Conservation (phyloP, 352 stramenopile species). For the Globisporangium solare region DNA sequence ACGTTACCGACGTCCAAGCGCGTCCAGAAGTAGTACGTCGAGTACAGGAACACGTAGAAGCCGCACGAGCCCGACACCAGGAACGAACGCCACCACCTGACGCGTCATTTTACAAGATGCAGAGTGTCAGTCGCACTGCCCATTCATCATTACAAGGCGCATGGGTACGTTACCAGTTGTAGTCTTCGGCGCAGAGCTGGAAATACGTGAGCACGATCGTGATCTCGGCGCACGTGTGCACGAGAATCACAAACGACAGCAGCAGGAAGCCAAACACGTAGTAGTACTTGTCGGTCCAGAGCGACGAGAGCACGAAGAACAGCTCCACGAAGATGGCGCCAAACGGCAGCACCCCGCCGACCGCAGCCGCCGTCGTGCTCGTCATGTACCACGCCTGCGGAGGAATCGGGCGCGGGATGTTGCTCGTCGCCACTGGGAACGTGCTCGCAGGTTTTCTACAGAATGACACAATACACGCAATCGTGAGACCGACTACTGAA, state of each 20-base stretch:
- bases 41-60: conserved; percentile 99
- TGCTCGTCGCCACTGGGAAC: conserved; percentile 96
- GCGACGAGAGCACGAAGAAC: conserved; percentile 98
- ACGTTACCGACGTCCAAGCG: conserved; percentile 93
- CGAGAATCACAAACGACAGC: conserved; percentile 97
- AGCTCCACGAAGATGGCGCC: conserved; percentile 99
- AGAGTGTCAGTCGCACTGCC: neutral
- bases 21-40: conserved; percentile 97
- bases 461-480: neutral
- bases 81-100: conserved; percentile 99
- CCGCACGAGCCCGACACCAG: conserved; percentile 95
- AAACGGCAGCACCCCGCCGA: conserved; percentile 98
- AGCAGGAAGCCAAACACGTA: conserved; percentile 99
- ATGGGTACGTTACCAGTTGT: conserved; percentile 93
- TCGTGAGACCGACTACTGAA: neutral
- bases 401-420: conserved; percentile 97
- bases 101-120: conserved; percentile 4
- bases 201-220: conserved; percentile 99
- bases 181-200: conserved; percentile 99
- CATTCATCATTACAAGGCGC: neutral
- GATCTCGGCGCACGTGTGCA: conserved; percentile 99
- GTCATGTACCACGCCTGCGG: conserved; percentile 99
- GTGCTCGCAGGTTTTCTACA: conserved; percentile 82
- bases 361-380: conserved; percentile 87
- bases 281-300: conserved; percentile 99